Conservation (phyloP, 495 filamentous ascomycete genomes). For the Hypomontagnella submonticulosa region DNA sequence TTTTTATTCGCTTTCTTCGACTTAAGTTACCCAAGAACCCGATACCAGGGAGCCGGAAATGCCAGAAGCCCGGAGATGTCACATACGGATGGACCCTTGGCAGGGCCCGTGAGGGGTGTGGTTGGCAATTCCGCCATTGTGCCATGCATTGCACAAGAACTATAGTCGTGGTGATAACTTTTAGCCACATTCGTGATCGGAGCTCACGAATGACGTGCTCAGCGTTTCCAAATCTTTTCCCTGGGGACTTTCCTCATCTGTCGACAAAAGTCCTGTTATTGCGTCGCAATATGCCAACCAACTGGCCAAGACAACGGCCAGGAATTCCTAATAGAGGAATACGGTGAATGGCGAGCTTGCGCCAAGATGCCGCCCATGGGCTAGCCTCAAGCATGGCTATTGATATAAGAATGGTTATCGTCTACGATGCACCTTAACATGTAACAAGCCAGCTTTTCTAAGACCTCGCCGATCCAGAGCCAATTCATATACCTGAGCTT, state of each 20-base stretch:
- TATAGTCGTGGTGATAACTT: conserved; percentile 8
- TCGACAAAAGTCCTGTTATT: conserved; percentile 1
- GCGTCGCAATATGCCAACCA: conserved; percentile 6
- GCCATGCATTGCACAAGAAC: conserved; percentile 17
- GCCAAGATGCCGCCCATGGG: conserved; percentile 18
- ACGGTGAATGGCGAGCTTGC: conserved; percentile 25
- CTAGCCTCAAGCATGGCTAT: neutral
- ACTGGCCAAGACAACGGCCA: conserved; percentile 14
- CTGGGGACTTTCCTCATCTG: conserved; percentile 17
- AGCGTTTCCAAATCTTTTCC: neutral
- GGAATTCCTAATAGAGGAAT: conserved; percentile 24
- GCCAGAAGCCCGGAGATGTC: conserved; percentile 19
- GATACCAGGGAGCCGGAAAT: conserved; percentile 29
- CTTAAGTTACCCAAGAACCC: neutral
- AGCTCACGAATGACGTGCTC: conserved; percentile 27
- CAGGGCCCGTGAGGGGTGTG: neutral
- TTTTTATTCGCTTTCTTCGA: conserved; percentile 19
- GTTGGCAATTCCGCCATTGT: conserved; percentile 20
- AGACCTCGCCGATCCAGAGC: neutral
- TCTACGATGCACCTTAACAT: neutral
- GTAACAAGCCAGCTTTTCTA: neutral
- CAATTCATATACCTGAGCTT: neutral
- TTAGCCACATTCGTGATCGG: conserved; percentile 27
- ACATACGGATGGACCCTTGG: conserved; percentile 4
- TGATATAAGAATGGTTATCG: conserved; percentile 14